Conservation (phyloP, 1,284 basidiomycete genomes). For the Sanghuangporus sanghuang region DNA sequence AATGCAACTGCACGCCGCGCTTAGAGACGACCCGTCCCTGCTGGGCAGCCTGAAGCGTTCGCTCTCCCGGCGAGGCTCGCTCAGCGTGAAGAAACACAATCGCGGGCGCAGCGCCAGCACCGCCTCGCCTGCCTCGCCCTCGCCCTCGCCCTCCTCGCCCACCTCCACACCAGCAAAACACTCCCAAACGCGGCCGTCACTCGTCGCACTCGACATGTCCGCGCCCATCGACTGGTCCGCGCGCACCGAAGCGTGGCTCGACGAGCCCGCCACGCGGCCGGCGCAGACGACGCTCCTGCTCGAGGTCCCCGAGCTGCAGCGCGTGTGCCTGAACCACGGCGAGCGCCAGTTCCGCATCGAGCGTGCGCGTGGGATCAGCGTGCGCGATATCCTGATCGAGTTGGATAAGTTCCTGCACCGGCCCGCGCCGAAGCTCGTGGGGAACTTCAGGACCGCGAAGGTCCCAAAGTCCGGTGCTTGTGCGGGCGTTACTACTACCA, state of each 20-base stretch:
- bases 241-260: not conserved
- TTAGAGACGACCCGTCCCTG: not conserved
- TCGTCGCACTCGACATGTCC: conserved; percentile 7
- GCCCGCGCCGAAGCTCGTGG: not conserved
- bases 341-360: conserved; percentile 3
- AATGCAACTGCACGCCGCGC: not conserved
- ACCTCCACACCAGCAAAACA: not conserved
- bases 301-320: not conserved
- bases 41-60: not conserved
- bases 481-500: too few species aligned
- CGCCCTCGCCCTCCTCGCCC: not conserved
- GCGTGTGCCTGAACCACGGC: conserved; percentile 3
- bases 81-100: not conserved
- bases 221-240: not conserved
- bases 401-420: conserved; percentile 8
- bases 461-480: too few species aligned
- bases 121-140: not conserved
- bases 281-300: not conserved
- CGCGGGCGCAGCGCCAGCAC: not conserved
- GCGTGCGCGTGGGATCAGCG: not conserved
- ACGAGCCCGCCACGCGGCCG: conserved; percentile 5
- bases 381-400: conserved; percentile 8
- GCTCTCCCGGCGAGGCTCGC: not conserved
- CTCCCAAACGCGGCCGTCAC: not conserved
- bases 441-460: not conserved